Base-by-base conservation (phyloP, 2,329 filamentous ascomycete species). In the Fusarium sp. region DNA sequence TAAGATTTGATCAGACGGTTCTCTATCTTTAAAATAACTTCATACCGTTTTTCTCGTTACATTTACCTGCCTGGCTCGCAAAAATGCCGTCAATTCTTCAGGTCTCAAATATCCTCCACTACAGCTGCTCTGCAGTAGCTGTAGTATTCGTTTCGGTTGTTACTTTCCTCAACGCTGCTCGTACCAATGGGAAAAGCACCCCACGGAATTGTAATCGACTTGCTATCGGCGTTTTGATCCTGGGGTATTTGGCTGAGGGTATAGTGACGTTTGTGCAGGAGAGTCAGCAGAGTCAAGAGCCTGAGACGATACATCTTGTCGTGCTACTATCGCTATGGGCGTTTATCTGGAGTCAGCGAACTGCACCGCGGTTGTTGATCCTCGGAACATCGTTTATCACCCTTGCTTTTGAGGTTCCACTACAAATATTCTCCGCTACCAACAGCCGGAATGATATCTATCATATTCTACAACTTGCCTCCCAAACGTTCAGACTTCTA, bases 91-190 rank as follows among this genome's bases (percentile, higher is more conserved):
- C 52, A 66, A 59, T 60, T 8, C 28, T 44, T 22, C 68, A 62
- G 61, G 47, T 30, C 15, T 65, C 50, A 1, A 56, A 42, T 6
- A 32, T 44, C n/a, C 74, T 77, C 8, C 72, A 78, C 66, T 74
- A 72, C 42, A 44, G 26, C 39, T 68, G 68, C 8, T 66, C 70
- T 12, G 3, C 62, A 24, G 45, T 56, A 1, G 42, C 44, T 17
- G 39, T 54, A 15, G 32, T 24, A 0, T 66, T 64, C 22, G 62
- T 68, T 24, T 44, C 62, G 12, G 28, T 22, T 9, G n/a, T 39
- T 6, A 28, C 50, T 8, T 7, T 78, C 6, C 15, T 47, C 26
- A 61, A 57, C 20, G 51, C 30, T 8, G 58, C 45, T 26, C 38
- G 42, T 13, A 30, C 11, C 13, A 59, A 36, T 7, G 15, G 15